Evolutionary conservation across 163 green algal genomes (phyloP), one percentile per base, ranked within the genome.

Genomic region (Prototheca wickerhamii): DNA sequence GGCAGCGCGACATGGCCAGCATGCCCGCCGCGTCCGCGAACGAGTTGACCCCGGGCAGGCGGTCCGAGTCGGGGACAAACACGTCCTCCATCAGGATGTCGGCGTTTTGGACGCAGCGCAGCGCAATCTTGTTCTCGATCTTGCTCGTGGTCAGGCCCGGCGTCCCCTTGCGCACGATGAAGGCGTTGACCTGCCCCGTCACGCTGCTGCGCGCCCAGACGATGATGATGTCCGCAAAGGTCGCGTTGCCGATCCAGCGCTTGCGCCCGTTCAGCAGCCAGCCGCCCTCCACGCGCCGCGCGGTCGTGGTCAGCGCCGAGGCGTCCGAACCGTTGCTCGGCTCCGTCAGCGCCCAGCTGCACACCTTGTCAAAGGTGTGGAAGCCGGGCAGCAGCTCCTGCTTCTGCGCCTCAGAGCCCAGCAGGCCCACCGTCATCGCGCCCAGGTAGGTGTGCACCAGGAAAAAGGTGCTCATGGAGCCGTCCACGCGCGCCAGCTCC

Each of bases 51-150:
- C 89, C 90, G 0, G 89, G 78, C 31, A 98, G 73, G 25, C 89
- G 77, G 32, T 87, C 91, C 4, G 56, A 68, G 70, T 97, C 91
- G 2, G 89, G 78, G 62, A 98, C 88, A 69, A 95, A 94, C 29
- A 74, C 79, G 29, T 84, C 70, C 0, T 64, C 43, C 44, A 94
- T 62, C 25, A 62, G 43, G 63, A 98, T 98, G 84, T 98, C 89
- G 21, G 84, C 91, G 69, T 98, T 97, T 67, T 96, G 91, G 15
- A 96, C 89, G 60, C 87, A 95, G 31, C 91, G 81, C 73, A 97
- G 86, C 4, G 91, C 83, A 49, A 94, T 96, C 77, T 98, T 98
- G 82, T 95, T 94, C 68, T 96, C 80, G 60, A 98, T 96, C 78
- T 95, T 96, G 58, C 54, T 73, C 12, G 86, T 81, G 30, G 69